Evolutionary conservation across 2,329 filamentous ascomycete species (phyloP).

Genomic region (Fusarium graminum): DNA sequence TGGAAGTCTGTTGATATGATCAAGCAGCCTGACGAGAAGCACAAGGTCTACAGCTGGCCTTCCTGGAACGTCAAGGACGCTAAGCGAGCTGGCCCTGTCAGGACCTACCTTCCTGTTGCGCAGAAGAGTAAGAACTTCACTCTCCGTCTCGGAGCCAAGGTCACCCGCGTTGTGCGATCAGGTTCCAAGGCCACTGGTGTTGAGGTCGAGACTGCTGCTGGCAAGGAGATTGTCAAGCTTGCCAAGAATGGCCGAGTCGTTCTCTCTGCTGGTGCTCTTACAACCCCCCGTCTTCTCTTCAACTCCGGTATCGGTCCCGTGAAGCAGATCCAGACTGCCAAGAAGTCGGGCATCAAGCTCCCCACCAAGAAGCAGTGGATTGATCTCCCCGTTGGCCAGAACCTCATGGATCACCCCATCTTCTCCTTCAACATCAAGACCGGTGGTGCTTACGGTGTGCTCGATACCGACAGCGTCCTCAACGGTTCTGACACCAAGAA

Average conservation of each 20-base stretch:
- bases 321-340: slow-evolving; percentile 67
- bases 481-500: slow-evolving; percentile 62
- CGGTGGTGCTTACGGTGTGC: slow-evolving; percentile 17
- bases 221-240: slow-evolving; percentile 69
- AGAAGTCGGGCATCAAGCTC: slow-evolving; percentile 65
- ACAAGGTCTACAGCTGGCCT: slow-evolving; percentile 73
- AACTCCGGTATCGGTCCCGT: slow-evolving; percentile 70
- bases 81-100: slow-evolving; percentile 76
- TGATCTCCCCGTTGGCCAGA: slow-evolving; percentile 67
- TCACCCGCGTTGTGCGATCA: slow-evolving; percentile 72
- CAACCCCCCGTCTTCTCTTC: slow-evolving; percentile 75
- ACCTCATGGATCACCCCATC: slow-evolving; percentile 67
- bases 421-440: slow-evolving; percentile 50
- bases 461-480: slow-evolving; percentile 61
- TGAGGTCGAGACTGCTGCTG: slow-evolving; percentile 66
- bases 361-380: slow-evolving; percentile 66
- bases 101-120: slow-evolving; percentile 75
- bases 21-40: slow-evolving; percentile 70
- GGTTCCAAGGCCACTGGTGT: slow-evolving; percentile 73
- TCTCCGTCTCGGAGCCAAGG: slow-evolving; percentile 73
- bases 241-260: slow-evolving; percentile 73
- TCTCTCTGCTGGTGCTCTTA: slow-evolving; percentile 75
- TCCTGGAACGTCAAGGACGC: slow-evolving; percentile 76
- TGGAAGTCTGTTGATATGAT: slow-evolving; percentile 75
- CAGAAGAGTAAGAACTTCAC: slow-evolving; percentile 72